These are phyloP conservation scores for Aspergillus steynii DNA, from an alignment of 495 filamentous ascomycete genomes.

Conservation along the genomic window DNA sequence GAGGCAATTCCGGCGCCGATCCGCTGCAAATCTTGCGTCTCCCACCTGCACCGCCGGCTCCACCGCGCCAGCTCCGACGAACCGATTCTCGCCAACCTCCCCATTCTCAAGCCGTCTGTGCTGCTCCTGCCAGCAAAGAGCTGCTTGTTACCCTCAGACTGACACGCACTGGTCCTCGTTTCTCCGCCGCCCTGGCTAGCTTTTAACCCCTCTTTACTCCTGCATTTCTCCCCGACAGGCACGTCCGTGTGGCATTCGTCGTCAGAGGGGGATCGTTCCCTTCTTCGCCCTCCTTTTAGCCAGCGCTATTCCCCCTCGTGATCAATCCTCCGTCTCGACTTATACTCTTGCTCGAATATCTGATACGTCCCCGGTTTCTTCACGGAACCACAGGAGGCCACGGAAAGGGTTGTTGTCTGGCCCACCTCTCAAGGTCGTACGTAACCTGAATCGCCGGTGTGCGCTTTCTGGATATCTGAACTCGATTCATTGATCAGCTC, in stretches of 20 bases:
- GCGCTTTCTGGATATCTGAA: not conserved
- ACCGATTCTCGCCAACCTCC: conserved; percentile 11
- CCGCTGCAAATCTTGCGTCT: conserved; percentile 5
- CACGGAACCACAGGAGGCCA: not conserved
- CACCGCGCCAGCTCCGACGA: conserved; percentile 10
- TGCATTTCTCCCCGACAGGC: not conserved
- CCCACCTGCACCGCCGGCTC: conserved; percentile 6
- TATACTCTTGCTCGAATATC: not conserved
- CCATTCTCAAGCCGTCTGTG: conserved; percentile 4
- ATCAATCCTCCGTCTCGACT: not conserved
- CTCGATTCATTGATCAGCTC: not conserved
- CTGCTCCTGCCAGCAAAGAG: conserved; percentile 2
- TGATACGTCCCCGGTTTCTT: not conserved
- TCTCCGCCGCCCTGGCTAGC: not conserved
- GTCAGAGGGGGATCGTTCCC: not conserved
- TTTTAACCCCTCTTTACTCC: not conserved
- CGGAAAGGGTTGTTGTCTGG: not conserved
- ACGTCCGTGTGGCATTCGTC: not conserved
- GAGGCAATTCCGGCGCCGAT: conserved; percentile 10
- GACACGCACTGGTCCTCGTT: not conserved
- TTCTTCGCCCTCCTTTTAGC: not conserved
- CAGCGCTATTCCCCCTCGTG: not conserved
- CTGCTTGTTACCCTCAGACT: not conserved
- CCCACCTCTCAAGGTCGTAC: not conserved
- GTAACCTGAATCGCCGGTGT: not conserved